These are phyloP conservation scores for Lactifluus hygrophoroides DNA, from an alignment of 768 basidiomycete genomes.

Conservation along the genomic window DNA sequence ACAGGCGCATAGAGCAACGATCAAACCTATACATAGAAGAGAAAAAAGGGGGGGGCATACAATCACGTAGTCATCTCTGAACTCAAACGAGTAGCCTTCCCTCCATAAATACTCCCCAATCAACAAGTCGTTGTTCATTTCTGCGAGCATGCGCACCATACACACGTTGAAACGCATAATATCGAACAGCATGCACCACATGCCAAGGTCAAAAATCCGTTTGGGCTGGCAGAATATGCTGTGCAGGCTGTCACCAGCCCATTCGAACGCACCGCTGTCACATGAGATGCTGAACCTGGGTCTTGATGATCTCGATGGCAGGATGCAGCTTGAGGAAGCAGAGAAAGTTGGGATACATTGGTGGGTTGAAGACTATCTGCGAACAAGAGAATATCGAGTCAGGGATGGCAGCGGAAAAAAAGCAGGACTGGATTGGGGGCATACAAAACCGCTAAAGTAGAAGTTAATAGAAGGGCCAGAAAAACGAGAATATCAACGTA, in stretches of 20 bases:
- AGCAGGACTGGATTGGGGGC: not conserved
- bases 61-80: slow-evolving; percentile 68
- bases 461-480: too few species aligned
- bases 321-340: slow-evolving; percentile 49
- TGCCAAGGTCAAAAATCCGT: slow-evolving; percentile 51
- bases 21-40: not conserved
- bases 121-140: slow-evolving; percentile 27
- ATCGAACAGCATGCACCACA: slow-evolving; percentile 70
- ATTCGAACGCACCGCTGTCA: slow-evolving; percentile 61
- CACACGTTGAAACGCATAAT: slow-evolving; percentile 66
- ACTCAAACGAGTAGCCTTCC: slow-evolving; percentile 58
- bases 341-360: slow-evolving; percentile 72
- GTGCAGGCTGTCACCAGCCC: slow-evolving; percentile 58
- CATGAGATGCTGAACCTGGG: slow-evolving; percentile 66
- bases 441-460: not conserved
- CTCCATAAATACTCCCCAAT: slow-evolving; percentile 50
- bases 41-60: slow-evolving; percentile 31
- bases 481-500: slow-evolving; percentile 38
- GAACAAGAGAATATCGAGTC: not conserved
- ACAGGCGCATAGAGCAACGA: too few species aligned
- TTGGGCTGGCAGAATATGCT: slow-evolving; percentile 60
- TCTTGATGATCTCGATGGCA: slow-evolving; percentile 42
- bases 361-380: slow-evolving; percentile 70
- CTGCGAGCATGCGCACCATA: slow-evolving; percentile 39
- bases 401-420: too few species aligned